These are phyloP conservation scores for Suillus variegatus DNA, from an alignment of 768 basidiomycete species.

Conservation along the genomic window DNA sequence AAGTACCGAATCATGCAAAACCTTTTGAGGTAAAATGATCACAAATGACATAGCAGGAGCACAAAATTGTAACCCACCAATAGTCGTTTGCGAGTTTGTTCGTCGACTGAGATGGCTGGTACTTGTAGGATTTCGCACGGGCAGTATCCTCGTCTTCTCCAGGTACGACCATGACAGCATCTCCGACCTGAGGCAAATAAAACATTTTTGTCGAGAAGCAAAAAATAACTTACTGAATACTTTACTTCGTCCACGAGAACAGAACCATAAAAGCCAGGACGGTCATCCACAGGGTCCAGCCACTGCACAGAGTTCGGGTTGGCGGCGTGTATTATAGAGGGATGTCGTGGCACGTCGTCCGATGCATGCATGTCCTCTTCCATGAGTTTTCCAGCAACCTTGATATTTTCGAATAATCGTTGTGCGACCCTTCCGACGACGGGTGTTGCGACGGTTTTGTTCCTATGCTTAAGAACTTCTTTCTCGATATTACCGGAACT, in stretches of 20 bases:
- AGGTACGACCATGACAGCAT: conserved; percentile 62
- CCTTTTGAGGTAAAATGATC: conserved; percentile 40
- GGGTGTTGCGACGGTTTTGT: conserved; percentile 45
- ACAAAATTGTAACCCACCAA: conserved; percentile 50
- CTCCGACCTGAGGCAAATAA: conserved; percentile 50
- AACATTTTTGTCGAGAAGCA: neutral
- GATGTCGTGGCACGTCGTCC: conserved; percentile 10
- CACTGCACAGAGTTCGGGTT: conserved; percentile 39
- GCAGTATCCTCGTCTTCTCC: conserved; percentile 48
- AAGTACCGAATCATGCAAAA: conserved; percentile 71
- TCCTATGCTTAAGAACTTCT: conserved; percentile 38
- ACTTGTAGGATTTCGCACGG: conserved; percentile 42
- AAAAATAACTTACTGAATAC: conserved; percentile 49
- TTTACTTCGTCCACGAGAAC: conserved; percentile 57
- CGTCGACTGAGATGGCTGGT: conserved; percentile 43
- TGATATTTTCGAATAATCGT: conserved; percentile 48
- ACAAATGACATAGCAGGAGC: neutral
- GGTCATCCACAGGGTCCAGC: conserved; percentile 24
- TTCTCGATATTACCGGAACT: conserved; percentile 24
- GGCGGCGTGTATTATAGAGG: conserved; percentile 25
- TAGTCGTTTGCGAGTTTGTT: conserved; percentile 58
- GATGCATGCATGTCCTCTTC: conserved; percentile 31
- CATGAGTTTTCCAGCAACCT: conserved; percentile 33
- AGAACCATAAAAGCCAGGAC: conserved; percentile 40
- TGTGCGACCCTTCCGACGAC: conserved; percentile 47